phyloP scores from a whole-genome alignment of 2,329 filamentous ascomycete genomes.

The Tothia fuscella region DNA sequence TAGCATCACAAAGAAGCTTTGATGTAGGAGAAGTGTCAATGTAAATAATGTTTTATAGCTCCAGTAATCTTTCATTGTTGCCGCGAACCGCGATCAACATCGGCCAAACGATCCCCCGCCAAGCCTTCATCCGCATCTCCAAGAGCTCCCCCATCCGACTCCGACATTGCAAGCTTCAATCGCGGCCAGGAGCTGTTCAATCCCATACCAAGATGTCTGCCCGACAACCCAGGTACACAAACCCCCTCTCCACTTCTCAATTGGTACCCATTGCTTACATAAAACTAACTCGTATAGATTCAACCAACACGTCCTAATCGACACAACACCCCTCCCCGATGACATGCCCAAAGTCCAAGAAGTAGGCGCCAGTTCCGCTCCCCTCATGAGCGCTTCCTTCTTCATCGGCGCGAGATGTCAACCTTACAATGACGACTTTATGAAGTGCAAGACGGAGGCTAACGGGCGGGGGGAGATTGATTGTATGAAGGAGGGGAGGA shows the following conservation, averaged over 20 bases:
- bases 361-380: constrained; percentile 84
- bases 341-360: constrained; percentile 88
- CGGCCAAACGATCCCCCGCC: too few relatives aligned
- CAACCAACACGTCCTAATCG: constrained; percentile 85
- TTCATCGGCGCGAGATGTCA: constrained; percentile 95
- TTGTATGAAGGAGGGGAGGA: constrained; percentile 90
- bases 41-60: too few relatives aligned
- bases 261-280: not conserved
- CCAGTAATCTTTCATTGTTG: too few relatives aligned
- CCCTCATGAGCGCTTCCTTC: constrained; percentile 81
- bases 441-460: constrained; percentile 97
- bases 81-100: too few relatives aligned
- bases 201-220: constrained; percentile 43
- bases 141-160: too few relatives aligned
- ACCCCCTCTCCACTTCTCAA: not conserved
- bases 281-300: constrained; percentile 49
- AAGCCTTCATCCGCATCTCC: too few relatives aligned
- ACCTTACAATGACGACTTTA: constrained; percentile 96
- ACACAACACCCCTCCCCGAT: constrained; percentile 89
- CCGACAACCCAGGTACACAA: constrained; percentile 46
- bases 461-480: constrained; percentile 84
- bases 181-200: constrained; percentile 18
- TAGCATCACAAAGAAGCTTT: too few relatives aligned
- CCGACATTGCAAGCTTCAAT: too few relatives aligned
- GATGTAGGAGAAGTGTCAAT: too few relatives aligned